A percentile compares a stretch with the other conserved stretches of the same genome.
Evolutionary conservation across 1,139 yeast species (phyloP).

Genomic region (Geotrichum histeridarum): DNA sequence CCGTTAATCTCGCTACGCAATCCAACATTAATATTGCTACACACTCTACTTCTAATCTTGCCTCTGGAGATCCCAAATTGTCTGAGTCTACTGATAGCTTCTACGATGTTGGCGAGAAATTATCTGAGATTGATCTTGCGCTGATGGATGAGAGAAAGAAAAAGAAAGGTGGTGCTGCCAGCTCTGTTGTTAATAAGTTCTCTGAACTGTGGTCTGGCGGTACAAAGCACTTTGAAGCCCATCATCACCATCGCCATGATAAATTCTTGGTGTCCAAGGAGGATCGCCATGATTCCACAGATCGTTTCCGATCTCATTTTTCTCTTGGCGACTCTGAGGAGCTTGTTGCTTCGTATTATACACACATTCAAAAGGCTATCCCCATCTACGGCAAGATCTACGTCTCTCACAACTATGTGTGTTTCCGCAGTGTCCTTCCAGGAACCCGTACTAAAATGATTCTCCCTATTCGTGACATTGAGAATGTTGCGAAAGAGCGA

Average conservation of each 20-base stretch:
- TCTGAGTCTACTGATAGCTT: slow-evolving; percentile 12
- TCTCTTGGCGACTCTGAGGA: slow-evolving; percentile 50
- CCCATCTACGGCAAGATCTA: slow-evolving; percentile 83
- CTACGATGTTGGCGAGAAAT: slow-evolving; percentile 4
- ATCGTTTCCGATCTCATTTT: slow-evolving; percentile 60
- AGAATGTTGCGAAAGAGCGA: slow-evolving; percentile 58
- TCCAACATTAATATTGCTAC: too few species aligned
- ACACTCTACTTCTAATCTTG: neutral
- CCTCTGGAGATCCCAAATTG: neutral
- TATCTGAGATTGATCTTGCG: neutral
- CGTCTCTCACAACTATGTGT: slow-evolving; percentile 58
- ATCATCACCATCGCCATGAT: slow-evolving; percentile 24
- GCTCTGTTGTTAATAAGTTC: slow-evolving; percentile 37
- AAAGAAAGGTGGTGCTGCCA: slow-evolving; percentile 8
- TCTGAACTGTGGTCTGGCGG: slow-evolving; percentile 58
- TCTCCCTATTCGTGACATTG: slow-evolving; percentile 70
- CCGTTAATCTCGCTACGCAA: neutral
- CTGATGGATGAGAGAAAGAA: slow-evolving; percentile 1
- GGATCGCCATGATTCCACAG: slow-evolving; percentile 45
- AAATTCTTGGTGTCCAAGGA: slow-evolving; percentile 45
- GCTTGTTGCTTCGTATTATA: slow-evolving; percentile 64
- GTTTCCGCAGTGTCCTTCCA: slow-evolving; percentile 75
- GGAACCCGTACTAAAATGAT: slow-evolving; percentile 79
- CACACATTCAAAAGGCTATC: slow-evolving; percentile 62
- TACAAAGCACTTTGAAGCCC: slow-evolving; percentile 53